Evolutionary conservation across 75 land plant genomes (phyloP).

Genomic region (Cunninghamia lanceolata): DNA sequence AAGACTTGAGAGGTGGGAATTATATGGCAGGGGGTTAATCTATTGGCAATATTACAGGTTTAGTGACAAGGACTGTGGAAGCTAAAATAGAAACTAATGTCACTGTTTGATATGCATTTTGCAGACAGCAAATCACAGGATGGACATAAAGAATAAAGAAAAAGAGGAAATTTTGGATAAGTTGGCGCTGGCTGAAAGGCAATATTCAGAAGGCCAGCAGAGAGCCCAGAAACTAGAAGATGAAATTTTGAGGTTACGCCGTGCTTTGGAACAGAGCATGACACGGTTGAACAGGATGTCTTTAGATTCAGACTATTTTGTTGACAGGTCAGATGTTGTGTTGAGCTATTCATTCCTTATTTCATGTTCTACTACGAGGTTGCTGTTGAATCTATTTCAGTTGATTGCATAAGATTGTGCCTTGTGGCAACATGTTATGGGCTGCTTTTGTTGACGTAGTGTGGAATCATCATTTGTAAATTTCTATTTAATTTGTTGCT

Average conservation of each 20-base stretch:
- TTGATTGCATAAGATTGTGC: background rate
- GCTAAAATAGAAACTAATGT: slow-evolving; percentile 4
- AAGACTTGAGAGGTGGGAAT: background rate
- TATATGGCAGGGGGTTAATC: background rate
- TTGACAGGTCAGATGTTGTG: slow-evolving; percentile 75
- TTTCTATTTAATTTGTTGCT: background rate
- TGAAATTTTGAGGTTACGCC: slow-evolving; percentile 75
- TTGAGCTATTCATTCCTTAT: background rate
- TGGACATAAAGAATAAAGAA: slow-evolving; percentile 56
- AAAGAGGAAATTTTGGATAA: slow-evolving; percentile 57
- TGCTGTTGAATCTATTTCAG: background rate
- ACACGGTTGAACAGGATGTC: slow-evolving; percentile 95
- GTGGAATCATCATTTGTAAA: background rate
- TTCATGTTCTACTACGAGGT: background rate
- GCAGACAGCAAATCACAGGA: slow-evolving; percentile 61
- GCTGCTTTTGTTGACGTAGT: background rate
- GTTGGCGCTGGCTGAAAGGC: slow-evolving; percentile 52
- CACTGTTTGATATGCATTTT: slow-evolving; percentile 3
- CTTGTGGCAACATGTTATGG: background rate
- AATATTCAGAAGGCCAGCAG: slow-evolving; percentile 42
- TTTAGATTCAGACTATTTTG: slow-evolving; percentile 85
- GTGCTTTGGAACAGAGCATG: slow-evolving; percentile 95
- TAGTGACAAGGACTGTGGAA: background rate
- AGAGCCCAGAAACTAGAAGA: slow-evolving; percentile 75
- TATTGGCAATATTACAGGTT: background rate